Evolutionary conservation across 2,329 filamentous ascomycete genomes (phyloP).

Genomic region (Aspergillus sp.): DNA sequence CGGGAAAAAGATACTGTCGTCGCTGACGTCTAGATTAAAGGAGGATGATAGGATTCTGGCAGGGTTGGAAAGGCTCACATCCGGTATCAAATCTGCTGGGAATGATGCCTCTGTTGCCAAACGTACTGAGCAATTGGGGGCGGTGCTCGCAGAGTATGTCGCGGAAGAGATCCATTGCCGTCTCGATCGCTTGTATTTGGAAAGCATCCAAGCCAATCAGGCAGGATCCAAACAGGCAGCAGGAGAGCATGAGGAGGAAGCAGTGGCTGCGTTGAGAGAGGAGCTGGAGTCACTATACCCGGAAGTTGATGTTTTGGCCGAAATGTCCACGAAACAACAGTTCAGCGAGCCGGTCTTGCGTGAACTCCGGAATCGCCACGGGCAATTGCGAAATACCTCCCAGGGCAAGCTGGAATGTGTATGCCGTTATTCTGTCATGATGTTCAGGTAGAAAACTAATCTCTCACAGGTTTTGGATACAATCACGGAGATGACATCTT

Average conservation of each 20-base stretch:
- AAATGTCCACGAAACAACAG: conserved; percentile 38
- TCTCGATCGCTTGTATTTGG: conserved; percentile 35
- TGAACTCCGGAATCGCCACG: conserved; percentile 27
- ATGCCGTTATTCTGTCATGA: conserved; percentile 4
- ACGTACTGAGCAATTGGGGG: conserved; percentile 21
- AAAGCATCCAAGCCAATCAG: conserved; percentile 15
- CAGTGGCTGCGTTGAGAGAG: conserved; percentile 23
- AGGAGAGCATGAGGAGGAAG: conserved; percentile 8
- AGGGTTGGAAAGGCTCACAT: conserved; percentile 23
- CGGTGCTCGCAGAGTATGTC: conserved; percentile 24
- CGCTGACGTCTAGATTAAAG: conserved; percentile 27
- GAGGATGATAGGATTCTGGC: conserved; percentile 30
- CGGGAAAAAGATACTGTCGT: conserved; percentile 28
- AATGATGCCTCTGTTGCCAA: conserved; percentile 24
- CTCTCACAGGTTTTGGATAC: conserved; percentile 24
- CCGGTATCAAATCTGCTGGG: conserved; percentile 21
- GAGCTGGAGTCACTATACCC: conserved; percentile 35
- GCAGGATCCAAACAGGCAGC: background rate
- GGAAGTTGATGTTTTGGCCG: conserved; percentile 33
- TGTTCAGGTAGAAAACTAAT: conserved; percentile 7
- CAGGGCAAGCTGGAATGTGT: conserved; percentile 31
- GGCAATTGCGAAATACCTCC: conserved; percentile 21
- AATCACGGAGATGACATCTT: conserved; percentile 28
- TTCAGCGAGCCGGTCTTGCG: conserved; percentile 35
- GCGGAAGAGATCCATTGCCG: conserved; percentile 34